Evolutionary conservation across 441 rosid genomes (phyloP), one percentile per base, ranked within the genome.

Genomic region (Geranium incanum): DNA sequence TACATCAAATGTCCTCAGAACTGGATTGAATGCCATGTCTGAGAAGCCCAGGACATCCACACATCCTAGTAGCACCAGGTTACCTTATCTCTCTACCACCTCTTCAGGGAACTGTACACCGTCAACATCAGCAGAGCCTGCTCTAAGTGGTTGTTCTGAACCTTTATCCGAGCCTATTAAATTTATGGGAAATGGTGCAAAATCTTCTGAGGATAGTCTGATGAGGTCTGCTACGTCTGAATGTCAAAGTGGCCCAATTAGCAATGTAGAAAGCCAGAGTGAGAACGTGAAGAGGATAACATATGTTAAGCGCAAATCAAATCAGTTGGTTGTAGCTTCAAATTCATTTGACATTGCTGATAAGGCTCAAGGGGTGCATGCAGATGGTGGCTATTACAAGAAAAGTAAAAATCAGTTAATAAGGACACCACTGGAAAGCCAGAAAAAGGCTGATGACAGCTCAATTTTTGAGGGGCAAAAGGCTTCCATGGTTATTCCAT

Each of bases 241-340:
- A 15, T 75, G 68, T 70, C 83, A 81, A 82, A 78, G 71, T 78
- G 78, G 74, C 76, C 77, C 74, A 50, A 78, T 41, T 71, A 79
- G 78, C 71, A 69, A 59, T 75, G 67, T 77, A 65, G 88, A 86
- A 69, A 45, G 74, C 76, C 79, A 37, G 74, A 83, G 72, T 70
- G 86, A 82, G 77, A 77, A 77, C 81, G 76, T 69, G 77, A 86
- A 81, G 75, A 79, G 70, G 72, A 74, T 87, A 74, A 84, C 83
- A 69, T 90, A 89, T 77, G 82, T 94, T 75, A 90, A 94, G 79
- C 82, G 83, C 73, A 89, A 88, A 82, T 88, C 91, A 76, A 88
- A 92, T 87, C 97, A 87, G 81, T 81, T 92, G 85, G 85, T 90
- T 82, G 95, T 97, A 43, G 76, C 95, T 77, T 84, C 88, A 72